phyloP scores from a whole-genome alignment of 2,329 filamentous ascomycete species.

The Fusarium sp. region DNA sequence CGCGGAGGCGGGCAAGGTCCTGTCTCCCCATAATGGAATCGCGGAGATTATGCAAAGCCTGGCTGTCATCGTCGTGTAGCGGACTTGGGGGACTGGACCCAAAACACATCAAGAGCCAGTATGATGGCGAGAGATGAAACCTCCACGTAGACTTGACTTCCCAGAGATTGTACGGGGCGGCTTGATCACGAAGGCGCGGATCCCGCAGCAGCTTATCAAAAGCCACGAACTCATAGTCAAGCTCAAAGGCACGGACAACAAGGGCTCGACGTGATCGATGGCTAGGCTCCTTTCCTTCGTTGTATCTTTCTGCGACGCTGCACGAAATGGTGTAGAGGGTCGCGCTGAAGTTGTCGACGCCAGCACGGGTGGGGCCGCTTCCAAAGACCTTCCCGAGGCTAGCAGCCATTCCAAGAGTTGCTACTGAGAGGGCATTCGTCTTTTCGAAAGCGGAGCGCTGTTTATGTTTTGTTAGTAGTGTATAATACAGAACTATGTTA shows the following conservation, averaged over 20 bases:
- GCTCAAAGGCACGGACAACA: conserved; percentile 12
- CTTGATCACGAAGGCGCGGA: not conserved
- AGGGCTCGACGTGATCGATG: not conserved
- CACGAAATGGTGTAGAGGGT: conserved; percentile 4
- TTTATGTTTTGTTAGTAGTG: not conserved
- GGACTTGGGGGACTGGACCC: not conserved
- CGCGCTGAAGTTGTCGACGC: conserved; percentile 38
- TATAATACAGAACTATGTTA: not conserved
- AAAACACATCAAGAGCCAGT: conserved; percentile 22
- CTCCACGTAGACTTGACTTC: conserved; percentile 14
- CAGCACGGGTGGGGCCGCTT: conserved; percentile 31
- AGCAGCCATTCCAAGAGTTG: conserved; percentile 21
- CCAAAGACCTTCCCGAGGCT: conserved; percentile 20
- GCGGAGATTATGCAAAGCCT: not conserved
- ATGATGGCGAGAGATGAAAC: conserved; percentile 15
- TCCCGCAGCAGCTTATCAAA: conserved; percentile 10
- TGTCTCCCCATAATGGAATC: not conserved
- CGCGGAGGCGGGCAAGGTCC: not conserved
- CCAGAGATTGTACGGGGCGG: not conserved
- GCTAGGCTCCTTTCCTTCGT: not conserved
- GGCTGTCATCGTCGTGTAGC: not conserved
- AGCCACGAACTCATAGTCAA: not conserved
- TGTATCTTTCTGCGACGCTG: conserved; percentile 1
- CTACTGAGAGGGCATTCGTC: conserved; percentile 17
- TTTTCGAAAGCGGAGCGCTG: conserved; percentile 31